A percentile compares a stretch with the other conserved stretches of the same genome.
These are phyloP conservation scores for Boletus sensibilis DNA, from an alignment of 768 basidiomycete species.

Conservation along the genomic window DNA sequence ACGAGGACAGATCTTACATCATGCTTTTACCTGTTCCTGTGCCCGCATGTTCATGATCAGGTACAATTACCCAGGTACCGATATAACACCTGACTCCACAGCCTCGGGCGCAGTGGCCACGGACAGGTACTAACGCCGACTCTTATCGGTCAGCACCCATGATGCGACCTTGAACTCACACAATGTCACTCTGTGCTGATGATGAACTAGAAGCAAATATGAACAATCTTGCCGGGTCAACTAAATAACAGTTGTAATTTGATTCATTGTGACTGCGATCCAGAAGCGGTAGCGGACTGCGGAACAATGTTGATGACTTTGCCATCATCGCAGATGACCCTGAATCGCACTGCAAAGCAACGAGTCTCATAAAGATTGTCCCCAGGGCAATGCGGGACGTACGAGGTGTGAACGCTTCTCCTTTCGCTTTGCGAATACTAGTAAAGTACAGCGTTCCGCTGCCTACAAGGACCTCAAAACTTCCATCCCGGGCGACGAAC, in stretches of 20 bases:
- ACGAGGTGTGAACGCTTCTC: constrained; percentile 67
- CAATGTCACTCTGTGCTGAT: not conserved
- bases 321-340: constrained; percentile 64
- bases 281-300: not conserved
- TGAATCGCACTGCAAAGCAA: constrained; percentile 54
- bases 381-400: constrained; percentile 1
- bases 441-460: constrained; percentile 82
- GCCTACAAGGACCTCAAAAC: constrained; percentile 36
- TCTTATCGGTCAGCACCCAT: not conserved
- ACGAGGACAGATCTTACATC: not conserved
- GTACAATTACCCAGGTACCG: too few species aligned
- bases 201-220: not conserved
- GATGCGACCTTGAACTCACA: not conserved
- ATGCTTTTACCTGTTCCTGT: too few species aligned
- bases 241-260: too few species aligned
- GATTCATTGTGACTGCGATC: not conserved
- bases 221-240: not conserved
- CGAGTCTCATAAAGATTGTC: not conserved
- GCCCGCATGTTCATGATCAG: too few species aligned
- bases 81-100: not conserved
- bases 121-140: not conserved
- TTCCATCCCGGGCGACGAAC: not conserved
- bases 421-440: constrained; percentile 75
- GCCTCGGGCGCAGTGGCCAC: not conserved
- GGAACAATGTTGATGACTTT: constrained; percentile 38